Percentiles rank a stretch among this genome's conserved stretches.
These are phyloP conservation scores for Tuber melanosporum DNA, from an alignment of 495 filamentous ascomycete genomes.

Conservation along the genomic window DNA sequence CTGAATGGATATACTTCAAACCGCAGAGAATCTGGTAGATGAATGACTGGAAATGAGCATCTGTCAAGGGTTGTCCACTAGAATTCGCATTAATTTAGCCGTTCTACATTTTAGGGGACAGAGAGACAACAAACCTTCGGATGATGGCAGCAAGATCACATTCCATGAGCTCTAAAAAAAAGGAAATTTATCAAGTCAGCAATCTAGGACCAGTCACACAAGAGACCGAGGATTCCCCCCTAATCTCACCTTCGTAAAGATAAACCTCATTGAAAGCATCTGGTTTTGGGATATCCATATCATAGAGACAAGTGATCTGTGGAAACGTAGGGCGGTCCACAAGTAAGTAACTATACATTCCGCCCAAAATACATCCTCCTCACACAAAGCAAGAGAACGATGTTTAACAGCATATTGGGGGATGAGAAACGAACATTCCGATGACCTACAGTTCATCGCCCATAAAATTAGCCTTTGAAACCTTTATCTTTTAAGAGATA, in stretches of 20 bases:
- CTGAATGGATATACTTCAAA: constrained; percentile 97
- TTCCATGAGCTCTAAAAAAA: constrained; percentile 83
- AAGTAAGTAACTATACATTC: constrained; percentile 17
- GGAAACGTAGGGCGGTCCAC: constrained; percentile 36
- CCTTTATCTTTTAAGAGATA: not conserved
- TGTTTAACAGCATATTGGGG: not conserved
- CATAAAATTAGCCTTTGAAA: constrained; percentile 1
- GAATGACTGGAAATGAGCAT: constrained; percentile 93
- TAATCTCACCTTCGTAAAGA: constrained; percentile 79
- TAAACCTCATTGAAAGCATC: constrained; percentile 99
- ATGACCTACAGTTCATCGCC: constrained; percentile 44
- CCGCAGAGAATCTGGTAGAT: constrained; percentile 94
- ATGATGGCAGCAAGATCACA: constrained; percentile 98
- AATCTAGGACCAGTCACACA: not conserved
- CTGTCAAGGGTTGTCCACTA: constrained; percentile 89
- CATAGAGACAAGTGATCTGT: constrained; percentile 96
- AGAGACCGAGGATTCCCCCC: not conserved
- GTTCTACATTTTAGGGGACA: not conserved
- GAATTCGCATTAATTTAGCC: constrained; percentile 13
- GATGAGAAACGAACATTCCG: constrained; percentile 55
- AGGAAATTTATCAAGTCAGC: constrained; percentile 24
- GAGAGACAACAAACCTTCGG: constrained; percentile 45
- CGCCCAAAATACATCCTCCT: constrained; percentile 9
- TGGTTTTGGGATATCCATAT: constrained; percentile 97
- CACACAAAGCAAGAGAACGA: not conserved